A percentile compares a stretch with the other conserved stretches of the same genome.
phyloP scores from a whole-genome alignment of 2,329 filamentous ascomycete genomes.

The Fusarium sacchari region DNA sequence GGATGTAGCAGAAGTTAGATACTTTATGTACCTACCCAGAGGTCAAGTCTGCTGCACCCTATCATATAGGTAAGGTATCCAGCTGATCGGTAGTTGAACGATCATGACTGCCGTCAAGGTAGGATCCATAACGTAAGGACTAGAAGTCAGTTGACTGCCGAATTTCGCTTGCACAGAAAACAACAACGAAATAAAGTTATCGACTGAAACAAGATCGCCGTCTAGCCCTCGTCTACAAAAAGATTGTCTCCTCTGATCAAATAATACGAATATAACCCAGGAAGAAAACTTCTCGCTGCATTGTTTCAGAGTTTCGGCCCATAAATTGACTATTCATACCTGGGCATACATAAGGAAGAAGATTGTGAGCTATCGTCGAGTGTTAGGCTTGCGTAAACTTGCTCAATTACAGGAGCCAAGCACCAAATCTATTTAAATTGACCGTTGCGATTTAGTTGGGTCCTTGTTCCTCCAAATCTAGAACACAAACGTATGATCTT shows the following conservation, averaged over 20 bases:
- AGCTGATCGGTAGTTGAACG: background rate
- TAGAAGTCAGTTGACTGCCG: background rate
- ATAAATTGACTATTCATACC: background rate
- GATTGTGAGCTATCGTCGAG: background rate
- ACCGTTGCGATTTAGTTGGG: background rate
- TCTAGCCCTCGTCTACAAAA: background rate
- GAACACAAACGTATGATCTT: constrained; percentile 13
- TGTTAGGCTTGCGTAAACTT: background rate
- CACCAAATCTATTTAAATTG: background rate
- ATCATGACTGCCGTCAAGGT: background rate
- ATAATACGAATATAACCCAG: background rate
- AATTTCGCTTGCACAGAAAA: background rate
- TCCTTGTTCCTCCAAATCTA: background rate
- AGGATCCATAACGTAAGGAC: background rate
- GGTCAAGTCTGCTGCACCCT: background rate
- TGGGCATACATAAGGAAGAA: background rate
- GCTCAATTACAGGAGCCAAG: background rate
- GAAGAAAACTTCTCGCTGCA: background rate
- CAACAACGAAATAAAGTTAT: background rate
- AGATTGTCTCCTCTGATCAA: background rate
- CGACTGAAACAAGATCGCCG: background rate
- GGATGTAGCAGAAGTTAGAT: background rate
- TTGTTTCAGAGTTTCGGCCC: background rate
- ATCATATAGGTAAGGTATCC: background rate
- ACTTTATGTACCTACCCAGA: background rate